phyloP scores from a whole-genome alignment of 2,329 filamentous ascomycete species.

The Bipolaris gigantea region DNA sequence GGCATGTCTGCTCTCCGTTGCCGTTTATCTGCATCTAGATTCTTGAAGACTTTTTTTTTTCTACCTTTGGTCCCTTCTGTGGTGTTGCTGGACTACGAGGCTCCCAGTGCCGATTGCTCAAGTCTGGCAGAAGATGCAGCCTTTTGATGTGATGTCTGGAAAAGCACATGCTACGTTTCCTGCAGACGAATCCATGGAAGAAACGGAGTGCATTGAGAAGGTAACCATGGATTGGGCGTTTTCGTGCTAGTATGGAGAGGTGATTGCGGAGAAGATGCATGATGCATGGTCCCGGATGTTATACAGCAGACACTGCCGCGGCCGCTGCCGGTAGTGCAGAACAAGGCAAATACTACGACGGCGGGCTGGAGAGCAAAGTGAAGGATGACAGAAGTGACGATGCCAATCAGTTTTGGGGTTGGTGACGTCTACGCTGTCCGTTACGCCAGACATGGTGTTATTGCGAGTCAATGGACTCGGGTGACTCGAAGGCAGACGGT shows the following conservation, averaged over 20 bases:
- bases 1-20: constrained; percentile 23
- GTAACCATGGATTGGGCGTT: constrained; percentile 8
- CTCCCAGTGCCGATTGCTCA: too few relatives aligned
- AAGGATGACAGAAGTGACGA: constrained; percentile 12
- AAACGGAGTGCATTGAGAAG: constrained; percentile 5
- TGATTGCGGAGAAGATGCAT: constrained; percentile 10
- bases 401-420: constrained; percentile 11
- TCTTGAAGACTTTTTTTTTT: neutral
- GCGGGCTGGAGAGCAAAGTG: constrained; percentile 3
- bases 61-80: too few relatives aligned
- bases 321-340: constrained; percentile 23
- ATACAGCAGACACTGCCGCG: constrained; percentile 19
- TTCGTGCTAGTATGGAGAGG: constrained; percentile 6
- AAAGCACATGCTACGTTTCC: neutral
- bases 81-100: neutral
- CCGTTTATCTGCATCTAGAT: neutral
- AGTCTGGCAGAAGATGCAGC: neutral
- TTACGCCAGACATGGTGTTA: constrained; percentile 17
- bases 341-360: constrained; percentile 4
- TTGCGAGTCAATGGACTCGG: constrained; percentile 21
- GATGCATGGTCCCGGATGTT: constrained; percentile 11
- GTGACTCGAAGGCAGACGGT: constrained; percentile 13
- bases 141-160: too few relatives aligned
- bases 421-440: neutral
- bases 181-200: neutral